phyloP scores from a whole-genome alignment of 345 rosid genomes.

The Gossypium anomalum region DNA sequence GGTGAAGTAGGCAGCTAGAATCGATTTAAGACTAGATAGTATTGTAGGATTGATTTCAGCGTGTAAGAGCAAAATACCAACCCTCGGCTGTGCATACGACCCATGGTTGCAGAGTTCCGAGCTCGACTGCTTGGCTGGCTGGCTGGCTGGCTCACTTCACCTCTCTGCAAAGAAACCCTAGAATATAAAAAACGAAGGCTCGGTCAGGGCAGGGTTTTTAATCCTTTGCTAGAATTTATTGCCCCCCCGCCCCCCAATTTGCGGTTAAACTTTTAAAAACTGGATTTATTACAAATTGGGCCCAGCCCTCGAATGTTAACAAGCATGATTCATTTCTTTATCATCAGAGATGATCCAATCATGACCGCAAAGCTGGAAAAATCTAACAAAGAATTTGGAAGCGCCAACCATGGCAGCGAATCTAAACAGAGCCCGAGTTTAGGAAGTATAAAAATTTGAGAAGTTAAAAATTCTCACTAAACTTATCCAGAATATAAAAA shows the following conservation, averaged over 20 bases:
- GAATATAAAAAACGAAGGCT: not conserved
- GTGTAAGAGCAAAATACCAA: slow-evolving; percentile 7
- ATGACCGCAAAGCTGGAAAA: no score
- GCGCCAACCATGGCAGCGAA: no score
- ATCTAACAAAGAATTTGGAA: no score
- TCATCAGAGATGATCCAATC: no score
- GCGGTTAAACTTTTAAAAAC: no score
- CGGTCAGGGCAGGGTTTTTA: slow-evolving; percentile 8
- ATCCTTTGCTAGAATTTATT: slow-evolving; percentile 3
- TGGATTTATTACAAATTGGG: not conserved
- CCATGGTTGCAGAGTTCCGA: slow-evolving; percentile 41
- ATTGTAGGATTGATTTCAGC: not conserved
- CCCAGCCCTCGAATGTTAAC: not conserved
- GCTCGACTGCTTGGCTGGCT: not conserved
- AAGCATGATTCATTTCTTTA: no score
- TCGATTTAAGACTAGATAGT: not conserved
- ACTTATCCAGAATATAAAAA: no score
- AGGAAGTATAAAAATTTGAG: no score
- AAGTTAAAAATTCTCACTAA: no score
- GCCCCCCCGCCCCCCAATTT: no score
- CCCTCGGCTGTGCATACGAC: slow-evolving; percentile 89
- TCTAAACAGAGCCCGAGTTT: no score
- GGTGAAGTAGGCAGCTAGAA: not conserved
- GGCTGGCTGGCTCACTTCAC: not conserved
- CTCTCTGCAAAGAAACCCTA: slow-evolving; percentile 25